Evolutionary conservation across 2,329 filamentous ascomycete species (phyloP).

Genomic region (Cytospora paraplurivora): DNA sequence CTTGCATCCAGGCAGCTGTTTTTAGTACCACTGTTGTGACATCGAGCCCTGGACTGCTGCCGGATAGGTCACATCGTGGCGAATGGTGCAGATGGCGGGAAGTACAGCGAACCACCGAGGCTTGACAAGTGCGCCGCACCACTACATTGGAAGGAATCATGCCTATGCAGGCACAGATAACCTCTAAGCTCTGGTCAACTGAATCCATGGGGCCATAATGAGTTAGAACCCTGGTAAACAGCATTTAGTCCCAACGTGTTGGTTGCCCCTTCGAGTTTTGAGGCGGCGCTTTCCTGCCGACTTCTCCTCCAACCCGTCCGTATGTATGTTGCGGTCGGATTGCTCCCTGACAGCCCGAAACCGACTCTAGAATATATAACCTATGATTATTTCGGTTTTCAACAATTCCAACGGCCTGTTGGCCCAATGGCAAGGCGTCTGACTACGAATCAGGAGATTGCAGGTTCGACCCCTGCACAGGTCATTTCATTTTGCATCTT

Average conservation of each 20-base stretch:
- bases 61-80: slow-evolving; percentile 8
- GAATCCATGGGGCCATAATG: no score
- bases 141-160: no score
- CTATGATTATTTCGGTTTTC: neutral
- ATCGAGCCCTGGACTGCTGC: neutral
- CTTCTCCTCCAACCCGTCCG: no score
- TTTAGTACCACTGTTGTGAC: slow-evolving; percentile 16
- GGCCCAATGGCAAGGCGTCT: slow-evolving; percentile 48
- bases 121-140: no score
- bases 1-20: slow-evolving; percentile 21
- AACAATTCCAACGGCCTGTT: slow-evolving; percentile 30
- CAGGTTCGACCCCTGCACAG: slow-evolving; percentile 31
- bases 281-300: neutral
- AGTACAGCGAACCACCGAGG: neutral
- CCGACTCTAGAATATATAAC: neutral
- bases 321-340: no score
- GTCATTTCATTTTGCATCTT: slow-evolving; percentile 9
- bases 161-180: no score
- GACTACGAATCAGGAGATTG: slow-evolving; percentile 40
- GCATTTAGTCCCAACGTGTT: no score
- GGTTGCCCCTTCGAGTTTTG: no score
- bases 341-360: no score
- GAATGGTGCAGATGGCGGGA: slow-evolving; percentile 9
- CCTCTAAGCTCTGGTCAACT: no score
- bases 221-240: no score